phyloP scores from a whole-genome alignment of 2,329 filamentous ascomycete species.

The Rhynchosporium agropyri region DNA sequence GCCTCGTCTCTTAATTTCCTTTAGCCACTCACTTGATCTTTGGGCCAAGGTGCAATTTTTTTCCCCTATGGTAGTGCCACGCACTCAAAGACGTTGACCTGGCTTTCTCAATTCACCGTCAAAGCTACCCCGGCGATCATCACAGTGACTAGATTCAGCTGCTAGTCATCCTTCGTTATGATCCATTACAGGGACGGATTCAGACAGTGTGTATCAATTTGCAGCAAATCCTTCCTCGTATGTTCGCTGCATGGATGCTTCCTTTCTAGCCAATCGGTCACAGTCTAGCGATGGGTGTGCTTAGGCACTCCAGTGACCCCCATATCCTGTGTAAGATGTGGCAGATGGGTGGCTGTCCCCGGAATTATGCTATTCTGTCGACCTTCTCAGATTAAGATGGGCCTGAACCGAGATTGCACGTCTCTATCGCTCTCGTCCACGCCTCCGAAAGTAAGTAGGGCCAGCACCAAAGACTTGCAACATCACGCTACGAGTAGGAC shows the following conservation, averaged over 20 bases:
- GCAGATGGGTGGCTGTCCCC: conserved; percentile 18
- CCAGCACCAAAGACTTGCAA: too few species aligned
- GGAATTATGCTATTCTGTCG: conserved; percentile 16
- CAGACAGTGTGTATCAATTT: not conserved
- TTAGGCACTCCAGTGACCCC: not conserved
- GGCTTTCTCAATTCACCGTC: not conserved
- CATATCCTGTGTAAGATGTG: conserved; percentile 6
- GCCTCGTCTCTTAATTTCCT: conserved; percentile 18
- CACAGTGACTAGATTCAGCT: not conserved
- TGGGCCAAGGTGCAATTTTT: conserved; percentile 1
- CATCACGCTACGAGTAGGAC: not conserved
- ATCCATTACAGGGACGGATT: conserved; percentile 5
- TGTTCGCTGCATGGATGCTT: not conserved
- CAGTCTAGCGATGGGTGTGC: conserved; percentile 14
- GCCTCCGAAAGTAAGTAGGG: not conserved
- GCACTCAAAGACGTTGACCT: not conserved
- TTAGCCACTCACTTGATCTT: conserved; percentile 1
- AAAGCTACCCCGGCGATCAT: not conserved
- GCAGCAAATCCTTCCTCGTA: not conserved
- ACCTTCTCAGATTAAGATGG: conserved; percentile 12
- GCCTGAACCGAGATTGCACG: conserved; percentile 4
- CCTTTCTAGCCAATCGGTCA: conserved; percentile 11
- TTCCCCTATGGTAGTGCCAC: conserved; percentile 2
- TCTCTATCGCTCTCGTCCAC: conserved; percentile 2
- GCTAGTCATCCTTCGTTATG: not conserved